phyloP scores from a whole-genome alignment of 352 stramenopile species.

The Phytophthora pinifolia region DNA sequence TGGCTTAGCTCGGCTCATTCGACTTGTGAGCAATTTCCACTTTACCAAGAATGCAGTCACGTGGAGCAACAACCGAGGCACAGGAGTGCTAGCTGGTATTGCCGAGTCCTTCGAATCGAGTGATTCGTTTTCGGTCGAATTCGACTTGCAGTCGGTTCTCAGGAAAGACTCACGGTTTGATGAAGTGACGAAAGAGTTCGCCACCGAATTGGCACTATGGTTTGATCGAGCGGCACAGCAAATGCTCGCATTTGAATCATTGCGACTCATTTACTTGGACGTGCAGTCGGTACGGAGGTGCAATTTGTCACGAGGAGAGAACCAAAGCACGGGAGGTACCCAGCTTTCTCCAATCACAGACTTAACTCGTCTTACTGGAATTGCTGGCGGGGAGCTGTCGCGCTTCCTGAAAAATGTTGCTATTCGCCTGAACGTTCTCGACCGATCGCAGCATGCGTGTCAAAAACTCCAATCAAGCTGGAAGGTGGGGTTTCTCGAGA shows the following conservation, averaged over 20 bases:
- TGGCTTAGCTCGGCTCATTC: slow-evolving; percentile 48
- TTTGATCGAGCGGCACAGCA: slow-evolving; percentile 52
- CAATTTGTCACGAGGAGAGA: not conserved
- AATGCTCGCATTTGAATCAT: slow-evolving; percentile 60
- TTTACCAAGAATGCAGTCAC: slow-evolving; percentile 61
- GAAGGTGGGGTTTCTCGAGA: slow-evolving; percentile 75
- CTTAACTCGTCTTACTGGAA: slow-evolving; percentile 32
- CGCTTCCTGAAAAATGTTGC: slow-evolving; percentile 47
- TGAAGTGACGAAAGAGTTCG: slow-evolving; percentile 32
- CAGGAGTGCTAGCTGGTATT: slow-evolving; percentile 35
- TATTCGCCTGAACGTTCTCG: slow-evolving; percentile 38
- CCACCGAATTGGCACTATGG: slow-evolving; percentile 37
- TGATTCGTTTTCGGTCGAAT: slow-evolving; percentile 23
- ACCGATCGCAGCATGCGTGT: slow-evolving; percentile 57
- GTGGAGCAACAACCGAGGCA: slow-evolving; percentile 55
- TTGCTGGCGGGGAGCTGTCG: slow-evolving; percentile 40
- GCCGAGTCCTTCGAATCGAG: slow-evolving; percentile 34
- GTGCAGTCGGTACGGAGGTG: slow-evolving; percentile 37
- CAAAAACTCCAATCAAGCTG: slow-evolving; percentile 69
- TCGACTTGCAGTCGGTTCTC: slow-evolving; percentile 56
- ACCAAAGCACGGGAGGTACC: not conserved
- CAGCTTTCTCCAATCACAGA: slow-evolving; percentile 10
- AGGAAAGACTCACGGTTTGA: slow-evolving; percentile 44
- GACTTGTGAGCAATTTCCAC: slow-evolving; percentile 60
- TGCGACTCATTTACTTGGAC: slow-evolving; percentile 50